phyloP scores from a whole-genome alignment of 2,329 filamentous ascomycete species.

The Cladosporium sp. region DNA sequence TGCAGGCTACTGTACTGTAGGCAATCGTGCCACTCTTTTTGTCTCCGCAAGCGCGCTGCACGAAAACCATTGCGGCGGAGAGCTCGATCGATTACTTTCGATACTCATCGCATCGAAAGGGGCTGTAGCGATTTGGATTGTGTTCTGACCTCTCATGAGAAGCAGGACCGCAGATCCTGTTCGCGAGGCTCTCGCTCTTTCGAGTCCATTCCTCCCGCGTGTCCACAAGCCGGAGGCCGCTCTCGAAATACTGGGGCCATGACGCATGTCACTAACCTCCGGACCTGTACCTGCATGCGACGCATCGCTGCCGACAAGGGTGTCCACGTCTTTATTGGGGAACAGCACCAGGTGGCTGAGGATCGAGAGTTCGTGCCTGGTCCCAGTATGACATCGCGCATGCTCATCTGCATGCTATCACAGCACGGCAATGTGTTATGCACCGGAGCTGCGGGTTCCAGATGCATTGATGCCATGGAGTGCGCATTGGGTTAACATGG shows the following conservation, averaged over 20 bases:
- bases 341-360: slow-evolving; percentile 11
- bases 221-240: slow-evolving; percentile 3
- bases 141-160: neutral
- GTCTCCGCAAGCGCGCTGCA: neutral
- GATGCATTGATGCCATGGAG: neutral
- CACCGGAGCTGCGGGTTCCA: neutral
- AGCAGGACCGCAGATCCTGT: neutral
- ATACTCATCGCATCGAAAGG: neutral
- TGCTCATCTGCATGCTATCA: neutral
- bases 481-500: slow-evolving; percentile 1
- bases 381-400: neutral
- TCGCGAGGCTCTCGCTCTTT: slow-evolving; percentile 1
- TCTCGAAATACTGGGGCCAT: slow-evolving; percentile 3
- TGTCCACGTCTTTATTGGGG: slow-evolving; percentile 1
- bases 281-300: slow-evolving; percentile 12
- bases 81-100: neutral
- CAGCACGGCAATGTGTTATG: neutral
- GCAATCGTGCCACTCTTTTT: neutral
- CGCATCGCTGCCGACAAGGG: slow-evolving; percentile 3
- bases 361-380: slow-evolving; percentile 4
- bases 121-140: neutral
- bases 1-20: slow-evolving; percentile 3
- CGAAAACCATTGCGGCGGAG: neutral
- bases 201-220: neutral
- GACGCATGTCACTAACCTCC: slow-evolving; percentile 5